Conservation (phyloP, 306 rosid genomes). For the Sechiopsis laciniata region DNA sequence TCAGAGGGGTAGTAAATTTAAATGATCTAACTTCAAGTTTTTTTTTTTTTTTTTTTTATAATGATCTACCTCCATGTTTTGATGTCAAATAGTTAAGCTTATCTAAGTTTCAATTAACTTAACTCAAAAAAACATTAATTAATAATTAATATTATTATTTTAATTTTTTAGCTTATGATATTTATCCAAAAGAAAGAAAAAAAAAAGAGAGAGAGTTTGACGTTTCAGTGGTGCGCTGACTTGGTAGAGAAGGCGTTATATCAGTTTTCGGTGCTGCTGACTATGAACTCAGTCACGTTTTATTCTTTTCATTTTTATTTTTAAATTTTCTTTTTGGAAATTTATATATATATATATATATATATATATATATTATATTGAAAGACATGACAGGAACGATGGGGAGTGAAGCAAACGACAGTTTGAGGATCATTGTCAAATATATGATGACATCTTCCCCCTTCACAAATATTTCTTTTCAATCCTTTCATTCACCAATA, state of each 20-base stretch:
- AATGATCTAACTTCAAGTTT: too few relatives aligned
- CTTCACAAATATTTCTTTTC: background rate
- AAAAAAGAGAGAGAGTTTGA: background rate
- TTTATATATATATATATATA: background rate
- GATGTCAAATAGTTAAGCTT: too few relatives aligned
- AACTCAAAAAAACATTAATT: too few relatives aligned
- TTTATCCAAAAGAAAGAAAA: background rate
- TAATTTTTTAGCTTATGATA: too few relatives aligned
- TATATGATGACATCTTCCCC: background rate
- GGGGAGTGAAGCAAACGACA: background rate
- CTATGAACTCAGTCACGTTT: background rate
- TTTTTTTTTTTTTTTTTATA: too few relatives aligned
- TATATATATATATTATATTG: background rate
- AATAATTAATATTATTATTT: too few relatives aligned
- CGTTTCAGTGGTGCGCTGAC: background rate
- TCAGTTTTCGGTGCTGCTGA: background rate
- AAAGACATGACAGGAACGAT: slow-evolving; percentile 7
- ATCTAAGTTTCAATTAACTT: too few relatives aligned
- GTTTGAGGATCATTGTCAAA: slow-evolving; percentile 9
- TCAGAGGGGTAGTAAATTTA: too few relatives aligned
- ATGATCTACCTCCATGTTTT: too few relatives aligned
- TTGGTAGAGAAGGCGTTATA: background rate
- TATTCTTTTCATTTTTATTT: background rate
- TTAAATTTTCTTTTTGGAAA: too few relatives aligned
- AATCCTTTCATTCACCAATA: background rate